These are phyloP conservation scores for Wilcoxina mikolae DNA, from an alignment of 495 filamentous ascomycete species.

Conservation along the genomic window DNA sequence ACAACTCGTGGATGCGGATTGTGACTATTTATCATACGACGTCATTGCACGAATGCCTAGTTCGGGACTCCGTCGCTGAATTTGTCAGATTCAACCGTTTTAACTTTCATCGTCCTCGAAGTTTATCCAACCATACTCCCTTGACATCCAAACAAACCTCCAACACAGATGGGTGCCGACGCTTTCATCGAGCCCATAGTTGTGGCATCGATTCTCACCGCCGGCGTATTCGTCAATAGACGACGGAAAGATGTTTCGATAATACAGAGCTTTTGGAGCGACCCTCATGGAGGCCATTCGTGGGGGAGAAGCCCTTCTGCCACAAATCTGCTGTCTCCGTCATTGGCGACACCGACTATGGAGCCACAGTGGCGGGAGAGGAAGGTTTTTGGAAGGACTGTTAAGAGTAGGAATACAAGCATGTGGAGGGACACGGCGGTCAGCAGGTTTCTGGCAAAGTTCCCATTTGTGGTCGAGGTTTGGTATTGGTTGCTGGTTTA, in stretches of 20 bases:
- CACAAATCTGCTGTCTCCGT: conserved; percentile 6
- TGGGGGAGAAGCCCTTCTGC: too few species aligned
- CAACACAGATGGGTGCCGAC: conserved; percentile 11
- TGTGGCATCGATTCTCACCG: conserved; percentile 18
- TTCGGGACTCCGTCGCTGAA: too few species aligned
- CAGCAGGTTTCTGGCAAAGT: conserved; percentile 15
- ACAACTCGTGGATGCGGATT: too few species aligned
- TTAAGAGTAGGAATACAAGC: conserved; percentile 19
- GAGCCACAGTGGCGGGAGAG: conserved; percentile 19
- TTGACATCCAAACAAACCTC: too few species aligned
- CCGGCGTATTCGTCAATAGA: conserved; percentile 19
- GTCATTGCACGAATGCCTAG: too few species aligned
- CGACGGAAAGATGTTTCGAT: conserved; percentile 11
- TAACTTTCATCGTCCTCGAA: too few species aligned
- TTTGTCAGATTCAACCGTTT: too few species aligned
- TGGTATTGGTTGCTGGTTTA: conserved; percentile 27
- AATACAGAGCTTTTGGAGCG: neutral
- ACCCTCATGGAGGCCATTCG: neutral
- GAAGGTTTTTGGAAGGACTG: conserved; percentile 13
- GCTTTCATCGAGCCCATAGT: conserved; percentile 21
- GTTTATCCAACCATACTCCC: too few species aligned
- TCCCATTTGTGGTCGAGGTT: conserved; percentile 24
- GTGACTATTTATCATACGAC: too few species aligned
- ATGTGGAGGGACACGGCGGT: conserved; percentile 14
- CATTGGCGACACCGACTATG: neutral